Conservation (phyloP, 768 basidiomycete genomes). For the Tephrocybe sp. region DNA sequence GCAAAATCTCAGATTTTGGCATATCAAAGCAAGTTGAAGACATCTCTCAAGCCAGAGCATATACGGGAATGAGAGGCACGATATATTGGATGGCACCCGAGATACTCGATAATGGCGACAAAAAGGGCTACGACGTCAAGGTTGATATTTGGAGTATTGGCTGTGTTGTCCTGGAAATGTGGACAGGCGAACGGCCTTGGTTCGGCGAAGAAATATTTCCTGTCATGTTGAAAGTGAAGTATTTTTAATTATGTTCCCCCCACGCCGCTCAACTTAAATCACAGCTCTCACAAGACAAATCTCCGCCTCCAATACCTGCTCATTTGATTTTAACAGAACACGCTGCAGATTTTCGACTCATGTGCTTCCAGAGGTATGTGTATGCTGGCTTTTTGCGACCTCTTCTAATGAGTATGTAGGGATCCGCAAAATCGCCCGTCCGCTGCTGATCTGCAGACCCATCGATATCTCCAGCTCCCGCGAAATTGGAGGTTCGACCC, state of each 20-base stretch:
- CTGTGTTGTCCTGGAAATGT: slow-evolving; percentile 95
- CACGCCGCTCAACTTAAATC: background rate
- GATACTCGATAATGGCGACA: slow-evolving; percentile 59
- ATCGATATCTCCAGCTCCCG: slow-evolving; percentile 62
- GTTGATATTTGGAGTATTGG: slow-evolving; percentile 97
- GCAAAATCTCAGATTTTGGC: slow-evolving; percentile 97
- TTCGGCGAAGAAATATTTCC: slow-evolving; percentile 66
- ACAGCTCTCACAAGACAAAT: slow-evolving; percentile 66
- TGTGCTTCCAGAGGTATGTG: slow-evolving; percentile 75
- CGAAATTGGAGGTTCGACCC: slow-evolving; percentile 46
- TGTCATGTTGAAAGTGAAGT: slow-evolving; percentile 83
- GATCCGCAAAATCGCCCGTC: slow-evolving; percentile 70
- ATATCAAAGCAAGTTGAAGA: slow-evolving; percentile 90
- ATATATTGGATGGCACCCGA: slow-evolving; percentile 98
- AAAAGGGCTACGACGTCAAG: slow-evolving; percentile 86
- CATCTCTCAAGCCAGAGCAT: slow-evolving; percentile 55
- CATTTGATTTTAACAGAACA: slow-evolving; percentile 58
- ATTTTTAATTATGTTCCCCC: background rate
- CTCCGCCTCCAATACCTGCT: slow-evolving; percentile 75
- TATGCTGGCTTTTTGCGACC: background rate
- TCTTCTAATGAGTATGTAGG: slow-evolving; percentile 31
- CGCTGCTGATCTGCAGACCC: slow-evolving; percentile 61
- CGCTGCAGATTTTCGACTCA: slow-evolving; percentile 71
- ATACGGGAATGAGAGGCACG: slow-evolving; percentile 85
- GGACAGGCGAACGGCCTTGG: slow-evolving; percentile 92